These are phyloP conservation scores for Fulvia fulva DNA, from an alignment of 2,329 filamentous ascomycete genomes.

Conservation along the genomic window DNA sequence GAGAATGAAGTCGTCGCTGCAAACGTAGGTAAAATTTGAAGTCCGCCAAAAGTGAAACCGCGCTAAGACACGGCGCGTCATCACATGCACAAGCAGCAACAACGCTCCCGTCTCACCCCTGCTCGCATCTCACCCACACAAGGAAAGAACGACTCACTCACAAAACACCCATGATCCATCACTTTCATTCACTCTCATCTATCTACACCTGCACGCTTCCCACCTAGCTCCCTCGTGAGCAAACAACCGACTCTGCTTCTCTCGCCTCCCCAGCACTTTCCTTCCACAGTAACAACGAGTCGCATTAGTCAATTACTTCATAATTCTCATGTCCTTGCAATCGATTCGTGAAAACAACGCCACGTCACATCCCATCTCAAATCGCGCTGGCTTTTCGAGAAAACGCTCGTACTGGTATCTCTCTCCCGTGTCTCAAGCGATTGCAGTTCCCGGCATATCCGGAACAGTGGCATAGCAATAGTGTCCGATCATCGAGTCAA, in stretches of 20 bases:
- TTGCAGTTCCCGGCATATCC: background rate
- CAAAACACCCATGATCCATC: background rate
- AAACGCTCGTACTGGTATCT: background rate
- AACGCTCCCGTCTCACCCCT: background rate
- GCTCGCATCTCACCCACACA: background rate
- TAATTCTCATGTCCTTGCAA: background rate
- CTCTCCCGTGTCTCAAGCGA: background rate
- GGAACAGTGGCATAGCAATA: background rate
- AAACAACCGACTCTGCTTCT: too few relatives aligned
- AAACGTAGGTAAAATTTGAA: background rate
- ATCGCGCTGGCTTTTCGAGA: background rate
- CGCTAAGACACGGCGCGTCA: background rate
- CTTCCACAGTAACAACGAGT: background rate
- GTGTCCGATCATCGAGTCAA: background rate
- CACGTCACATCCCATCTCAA: background rate
- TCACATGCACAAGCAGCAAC: background rate
- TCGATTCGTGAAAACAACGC: too few relatives aligned
- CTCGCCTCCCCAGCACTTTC: background rate
- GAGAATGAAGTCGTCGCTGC: background rate
- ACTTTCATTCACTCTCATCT: background rate
- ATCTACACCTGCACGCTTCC: background rate
- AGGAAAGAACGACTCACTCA: background rate
- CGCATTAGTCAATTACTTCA: background rate
- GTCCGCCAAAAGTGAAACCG: background rate
- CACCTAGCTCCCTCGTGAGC: background rate